A percentile compares a stretch with the other conserved stretches of the same genome.
Evolutionary conservation across 805 yeast species (phyloP).

Genomic region (Wickerhamomyces hampshirensis): DNA sequence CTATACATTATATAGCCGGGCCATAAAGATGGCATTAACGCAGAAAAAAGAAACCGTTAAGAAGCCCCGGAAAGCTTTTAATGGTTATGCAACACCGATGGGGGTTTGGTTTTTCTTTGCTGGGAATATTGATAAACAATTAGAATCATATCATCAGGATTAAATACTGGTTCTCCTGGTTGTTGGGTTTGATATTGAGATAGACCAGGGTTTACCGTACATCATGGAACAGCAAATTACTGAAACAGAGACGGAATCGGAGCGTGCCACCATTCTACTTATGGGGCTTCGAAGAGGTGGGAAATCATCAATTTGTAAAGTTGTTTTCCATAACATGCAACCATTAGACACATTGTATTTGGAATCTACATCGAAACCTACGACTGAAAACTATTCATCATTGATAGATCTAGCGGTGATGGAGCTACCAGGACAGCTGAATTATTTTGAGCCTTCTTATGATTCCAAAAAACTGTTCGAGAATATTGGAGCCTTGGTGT

Average conservation of each 20-base stretch:
- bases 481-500: conserved; percentile 84
- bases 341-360: conserved; percentile 89
- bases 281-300: conserved; percentile 90
- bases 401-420: conserved; percentile 82
- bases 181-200: too few species aligned
- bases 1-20: too few species aligned
- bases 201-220: too few species aligned
- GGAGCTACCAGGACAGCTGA: conserved; percentile 93
- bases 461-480: conserved; percentile 75
- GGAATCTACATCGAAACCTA: conserved; percentile 86
- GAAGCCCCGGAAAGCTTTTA: too few species aligned
- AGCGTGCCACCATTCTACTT: conserved; percentile 69
- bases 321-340: conserved; percentile 93
- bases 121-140: too few species aligned
- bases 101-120: too few species aligned
- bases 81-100: too few species aligned
- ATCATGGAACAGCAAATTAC: conserved; percentile 3
- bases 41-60: too few species aligned
- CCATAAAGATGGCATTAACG: too few species aligned
- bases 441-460: conserved; percentile 79
- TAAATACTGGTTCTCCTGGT: too few species aligned
- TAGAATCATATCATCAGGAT: too few species aligned
- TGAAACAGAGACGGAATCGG: conserved; percentile 43
- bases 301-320: conserved; percentile 92
- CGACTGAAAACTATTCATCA: conserved; percentile 78